These are phyloP conservation scores for Penicillium paradoxum DNA, from an alignment of 495 filamentous ascomycete species.

Conservation along the genomic window DNA sequence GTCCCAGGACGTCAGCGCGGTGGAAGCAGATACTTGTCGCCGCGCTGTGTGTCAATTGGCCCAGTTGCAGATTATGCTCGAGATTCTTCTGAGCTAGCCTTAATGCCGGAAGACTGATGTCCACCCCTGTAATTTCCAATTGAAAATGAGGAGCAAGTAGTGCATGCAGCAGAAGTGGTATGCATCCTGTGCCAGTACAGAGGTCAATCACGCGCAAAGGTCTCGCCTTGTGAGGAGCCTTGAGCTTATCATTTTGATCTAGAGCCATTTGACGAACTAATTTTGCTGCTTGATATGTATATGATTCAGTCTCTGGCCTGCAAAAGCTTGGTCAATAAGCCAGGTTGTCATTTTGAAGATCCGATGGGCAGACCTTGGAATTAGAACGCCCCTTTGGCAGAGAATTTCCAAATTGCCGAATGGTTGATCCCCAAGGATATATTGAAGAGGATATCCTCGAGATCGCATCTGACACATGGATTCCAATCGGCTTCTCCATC, in stretches of 20 bases:
- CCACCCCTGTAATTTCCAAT: constrained; percentile 37
- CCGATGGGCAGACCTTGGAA: constrained; percentile 65
- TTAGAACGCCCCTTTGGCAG: constrained; percentile 71
- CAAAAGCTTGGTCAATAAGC: not conserved
- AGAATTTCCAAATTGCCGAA: constrained; percentile 81
- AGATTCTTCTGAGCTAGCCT: constrained; percentile 58
- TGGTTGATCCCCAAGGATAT: constrained; percentile 81
- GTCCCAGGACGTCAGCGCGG: constrained; percentile 50
- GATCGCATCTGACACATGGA: constrained; percentile 55
- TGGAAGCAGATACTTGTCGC: constrained; percentile 44
- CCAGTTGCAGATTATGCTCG: constrained; percentile 40
- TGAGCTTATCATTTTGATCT: not conserved
- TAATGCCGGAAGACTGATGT: constrained; percentile 48
- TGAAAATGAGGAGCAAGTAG: constrained; percentile 40
- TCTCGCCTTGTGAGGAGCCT: not conserved
- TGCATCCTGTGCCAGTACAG: constrained; percentile 89
- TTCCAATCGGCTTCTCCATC: constrained; percentile 34
- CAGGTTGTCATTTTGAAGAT: not conserved
- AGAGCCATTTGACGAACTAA: constrained; percentile 28
- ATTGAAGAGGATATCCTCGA: constrained; percentile 74
- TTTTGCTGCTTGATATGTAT: constrained; percentile 52
- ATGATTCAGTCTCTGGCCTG: constrained; percentile 68
- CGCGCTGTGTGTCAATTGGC: constrained; percentile 26
- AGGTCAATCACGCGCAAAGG: constrained; percentile 68
- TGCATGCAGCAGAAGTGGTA: constrained; percentile 65